Conservation (phyloP, 805 yeast genomes). For the Monosporozyma aquatica region DNA sequence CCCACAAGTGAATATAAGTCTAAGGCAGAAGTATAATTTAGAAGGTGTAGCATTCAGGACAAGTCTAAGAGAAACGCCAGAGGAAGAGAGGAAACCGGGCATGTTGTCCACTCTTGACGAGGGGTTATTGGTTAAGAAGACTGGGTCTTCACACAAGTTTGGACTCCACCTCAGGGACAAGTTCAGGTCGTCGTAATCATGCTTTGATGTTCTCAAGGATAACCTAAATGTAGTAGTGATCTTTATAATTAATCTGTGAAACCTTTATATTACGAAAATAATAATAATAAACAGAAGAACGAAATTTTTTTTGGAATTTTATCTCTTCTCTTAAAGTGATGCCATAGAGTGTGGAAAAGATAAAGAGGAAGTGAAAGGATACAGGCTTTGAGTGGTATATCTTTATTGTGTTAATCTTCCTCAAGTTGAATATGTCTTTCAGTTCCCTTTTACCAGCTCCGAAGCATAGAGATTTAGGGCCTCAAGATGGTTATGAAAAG, state of each 20-base stretch:
- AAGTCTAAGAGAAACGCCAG: constrained; percentile 18
- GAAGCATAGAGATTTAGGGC: constrained; percentile 5
- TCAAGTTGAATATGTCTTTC: constrained; percentile 13
- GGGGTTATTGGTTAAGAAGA: constrained; percentile 5
- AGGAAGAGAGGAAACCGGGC: neutral
- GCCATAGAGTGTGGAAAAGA: too few relatives aligned
- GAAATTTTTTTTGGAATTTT: too few relatives aligned
- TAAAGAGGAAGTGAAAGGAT: too few relatives aligned
- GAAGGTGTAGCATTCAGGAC: constrained; percentile 31
- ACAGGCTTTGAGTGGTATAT: too few relatives aligned
- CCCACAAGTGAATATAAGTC: constrained; percentile 8
- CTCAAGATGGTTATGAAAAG: neutral
- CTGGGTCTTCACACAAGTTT: constrained; percentile 15
- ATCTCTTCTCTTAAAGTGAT: too few relatives aligned
- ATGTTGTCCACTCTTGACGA: constrained; percentile 6
- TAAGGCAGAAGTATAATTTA: constrained; percentile 18
- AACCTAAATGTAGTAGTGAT: too few relatives aligned
- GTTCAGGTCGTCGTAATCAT: constrained; percentile 10
- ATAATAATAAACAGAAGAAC: too few relatives aligned
- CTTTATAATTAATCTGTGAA: too few relatives aligned
- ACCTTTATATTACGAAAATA: too few relatives aligned
- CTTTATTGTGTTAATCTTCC: too few relatives aligned
- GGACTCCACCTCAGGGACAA: constrained; percentile 21
- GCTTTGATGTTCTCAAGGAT: too few relatives aligned
- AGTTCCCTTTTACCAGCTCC: constrained; percentile 22